Evolutionary conservation across 2,329 filamentous ascomycete species (phyloP).

Genomic region (Botryotinia globosa): DNA sequence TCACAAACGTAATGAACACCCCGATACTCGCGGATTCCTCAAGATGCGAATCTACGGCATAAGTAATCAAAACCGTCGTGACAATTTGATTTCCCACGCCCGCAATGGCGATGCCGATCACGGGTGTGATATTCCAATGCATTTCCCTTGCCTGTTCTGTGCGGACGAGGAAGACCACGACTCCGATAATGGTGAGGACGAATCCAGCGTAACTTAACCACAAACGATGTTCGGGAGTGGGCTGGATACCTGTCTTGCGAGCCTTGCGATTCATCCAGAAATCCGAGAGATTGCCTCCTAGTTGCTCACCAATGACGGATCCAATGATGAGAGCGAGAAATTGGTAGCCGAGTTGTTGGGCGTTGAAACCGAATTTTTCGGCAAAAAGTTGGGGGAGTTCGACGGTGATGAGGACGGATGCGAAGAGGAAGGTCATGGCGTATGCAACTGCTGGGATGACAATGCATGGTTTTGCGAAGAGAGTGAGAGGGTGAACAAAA

Average conservation of each 20-base stretch:
- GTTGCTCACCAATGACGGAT: conserved; percentile 55
- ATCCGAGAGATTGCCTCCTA: conserved; percentile 54
- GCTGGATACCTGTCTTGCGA: conserved; percentile 37
- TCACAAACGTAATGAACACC: conserved; percentile 56
- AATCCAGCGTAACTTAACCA: conserved; percentile 57
- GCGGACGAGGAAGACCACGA: conserved; percentile 54
- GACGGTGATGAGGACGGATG: conserved; percentile 51
- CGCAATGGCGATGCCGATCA: conserved; percentile 51
- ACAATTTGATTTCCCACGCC: conserved; percentile 58
- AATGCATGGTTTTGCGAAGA: conserved; percentile 48
- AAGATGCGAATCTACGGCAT: conserved; percentile 56
- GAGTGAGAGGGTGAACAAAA: conserved; percentile 49
- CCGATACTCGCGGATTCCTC: conserved; percentile 53
- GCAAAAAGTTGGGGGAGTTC: conserved; percentile 59
- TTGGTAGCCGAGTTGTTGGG: conserved; percentile 57
- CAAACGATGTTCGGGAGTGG: conserved; percentile 51
- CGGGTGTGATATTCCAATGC: conserved; percentile 55
- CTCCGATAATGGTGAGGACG: conserved; percentile 48
- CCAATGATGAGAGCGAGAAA: conserved; percentile 56
- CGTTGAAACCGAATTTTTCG: conserved; percentile 54
- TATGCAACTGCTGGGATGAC: conserved; percentile 53
- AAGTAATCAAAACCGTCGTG: conserved; percentile 35
- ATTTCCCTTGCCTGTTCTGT: conserved; percentile 44
- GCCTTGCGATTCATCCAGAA: conserved; percentile 48
- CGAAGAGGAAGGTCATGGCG: conserved; percentile 56